Percentiles rank a stretch among this genome's conserved stretches.
These are phyloP conservation scores for Myxozyma udenii DNA, from an alignment of 805 yeast species.

Conservation along the genomic window DNA sequence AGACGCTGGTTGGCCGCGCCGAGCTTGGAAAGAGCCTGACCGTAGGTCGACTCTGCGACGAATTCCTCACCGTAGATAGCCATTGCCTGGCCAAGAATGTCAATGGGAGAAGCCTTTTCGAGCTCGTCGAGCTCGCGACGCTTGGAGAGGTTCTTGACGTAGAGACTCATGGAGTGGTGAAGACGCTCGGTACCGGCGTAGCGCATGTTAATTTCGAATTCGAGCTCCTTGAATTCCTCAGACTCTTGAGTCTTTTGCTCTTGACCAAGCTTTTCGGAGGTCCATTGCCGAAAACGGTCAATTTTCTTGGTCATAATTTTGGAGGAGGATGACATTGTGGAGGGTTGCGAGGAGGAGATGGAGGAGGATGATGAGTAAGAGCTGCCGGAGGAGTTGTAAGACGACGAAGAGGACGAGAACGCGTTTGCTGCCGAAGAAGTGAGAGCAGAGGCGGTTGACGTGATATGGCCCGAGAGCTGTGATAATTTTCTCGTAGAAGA, in stretches of 20 bases:
- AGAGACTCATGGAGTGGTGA: slow-evolving; percentile 26
- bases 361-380: neutral
- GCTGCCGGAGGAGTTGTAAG: too few species aligned
- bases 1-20: slow-evolving; percentile 30
- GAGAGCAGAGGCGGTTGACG: neutral
- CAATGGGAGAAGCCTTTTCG: slow-evolving; percentile 30
- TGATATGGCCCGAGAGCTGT: neutral
- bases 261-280: slow-evolving; percentile 31
- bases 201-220: slow-evolving; percentile 30
- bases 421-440: neutral
- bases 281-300: slow-evolving; percentile 31
- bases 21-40: slow-evolving; percentile 28
- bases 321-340: neutral
- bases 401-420: too few species aligned
- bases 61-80: slow-evolving; percentile 30
- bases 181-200: slow-evolving; percentile 30
- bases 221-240: slow-evolving; percentile 31
- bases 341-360: neutral
- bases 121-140: slow-evolving; percentile 31
- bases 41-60: slow-evolving; percentile 28
- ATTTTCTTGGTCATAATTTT: slow-evolving; percentile 27
- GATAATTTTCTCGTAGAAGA: too few species aligned
- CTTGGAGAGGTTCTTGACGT: slow-evolving; percentile 29
- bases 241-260: slow-evolving; percentile 32
- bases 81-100: slow-evolving; percentile 30